Base-by-base conservation (phyloP, 2,329 filamentous ascomycete species). In the Neonectria punicea region DNA sequence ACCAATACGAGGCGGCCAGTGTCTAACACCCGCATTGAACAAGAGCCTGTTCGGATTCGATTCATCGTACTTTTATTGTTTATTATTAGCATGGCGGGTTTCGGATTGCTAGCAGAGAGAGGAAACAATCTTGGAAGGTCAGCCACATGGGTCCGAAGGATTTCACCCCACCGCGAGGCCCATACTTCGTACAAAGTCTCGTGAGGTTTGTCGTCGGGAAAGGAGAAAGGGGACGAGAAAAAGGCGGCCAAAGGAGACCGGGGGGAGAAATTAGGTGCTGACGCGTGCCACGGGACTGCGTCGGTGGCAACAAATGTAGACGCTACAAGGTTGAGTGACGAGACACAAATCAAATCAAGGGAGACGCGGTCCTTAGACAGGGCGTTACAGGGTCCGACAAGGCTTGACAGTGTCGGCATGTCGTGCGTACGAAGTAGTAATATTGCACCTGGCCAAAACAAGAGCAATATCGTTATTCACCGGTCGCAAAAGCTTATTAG, bases 261-360 rank as follows among this genome's bases (percentile, higher is more conserved):
- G 66, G 53, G 53, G 54, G 56, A 51, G 58, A 73, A 73, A 73
- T 73, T 71, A 69, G 66, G 60, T 67, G 67, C 70, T 73, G 71
- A 73, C 71, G 70, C 57, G 63, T 70, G 61, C 66, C 32, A n/a
- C 55, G 44, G 49, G 22, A 46, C 28, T 54, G 30, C 22, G 30
- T 14, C 47, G 54, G 54, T 54, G 57, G 51, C 54, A 46, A 62
- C 51, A 46, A 39, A 13, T 20, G 56, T 43, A 53, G 51, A 56
- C 34, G 36, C 57, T 59, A 54, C 54, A 54, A 60, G 58, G 25
- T 39, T 49, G 46, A 49, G 14, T 34, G 25, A 39, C 8, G n/a
- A 43, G n/a, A 43, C 39, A 18, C 65, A 55, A 32, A 20, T 50
- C 57, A 46, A 70, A 47, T 59, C 43, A 72, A 66, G 69, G 65